phyloP scores from a whole-genome alignment of 2,329 filamentous ascomycete species.

The Penicillium frequentans region DNA sequence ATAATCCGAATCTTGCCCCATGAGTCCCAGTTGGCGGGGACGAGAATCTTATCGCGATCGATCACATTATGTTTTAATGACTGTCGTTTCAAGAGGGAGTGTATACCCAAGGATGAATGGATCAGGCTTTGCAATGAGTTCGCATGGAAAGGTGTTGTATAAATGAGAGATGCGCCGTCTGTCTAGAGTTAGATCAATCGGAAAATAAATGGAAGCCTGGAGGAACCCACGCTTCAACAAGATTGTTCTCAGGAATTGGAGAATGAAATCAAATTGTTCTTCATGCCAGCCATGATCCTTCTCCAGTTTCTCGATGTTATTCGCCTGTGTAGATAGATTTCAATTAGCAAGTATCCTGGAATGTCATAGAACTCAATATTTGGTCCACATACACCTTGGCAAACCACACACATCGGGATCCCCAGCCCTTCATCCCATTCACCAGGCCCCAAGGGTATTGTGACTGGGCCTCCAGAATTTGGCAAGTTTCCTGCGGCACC shows the following conservation, averaged over 20 bases:
- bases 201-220: slow-evolving; percentile 9
- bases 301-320: slow-evolving; percentile 88
- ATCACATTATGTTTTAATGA: slow-evolving; percentile 87
- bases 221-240: slow-evolving; percentile 73
- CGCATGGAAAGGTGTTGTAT: slow-evolving; percentile 73
- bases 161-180: slow-evolving; percentile 85
- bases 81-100: slow-evolving; percentile 75
- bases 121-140: slow-evolving; percentile 77
- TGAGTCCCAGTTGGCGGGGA: slow-evolving; percentile 97
- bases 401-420: slow-evolving; percentile 88
- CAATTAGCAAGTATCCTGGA: slow-evolving; percentile 18
- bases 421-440: slow-evolving; percentile 92
- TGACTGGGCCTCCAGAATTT: slow-evolving; percentile 64
- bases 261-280: slow-evolving; percentile 91
- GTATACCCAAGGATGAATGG: slow-evolving; percentile 83
- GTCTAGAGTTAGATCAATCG: slow-evolving; percentile 10
- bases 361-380: neutral
- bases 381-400: slow-evolving; percentile 71
- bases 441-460: slow-evolving; percentile 77
- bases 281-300: slow-evolving; percentile 92
- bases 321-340: slow-evolving; percentile 54
- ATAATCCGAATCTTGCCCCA: slow-evolving; percentile 96
- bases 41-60: slow-evolving; percentile 88
- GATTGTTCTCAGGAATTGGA: slow-evolving; percentile 88
- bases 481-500: slow-evolving; percentile 54